Base-by-base conservation (phyloP, 2,329 filamentous ascomycete genomes). In the Amauroascus niger region DNA sequence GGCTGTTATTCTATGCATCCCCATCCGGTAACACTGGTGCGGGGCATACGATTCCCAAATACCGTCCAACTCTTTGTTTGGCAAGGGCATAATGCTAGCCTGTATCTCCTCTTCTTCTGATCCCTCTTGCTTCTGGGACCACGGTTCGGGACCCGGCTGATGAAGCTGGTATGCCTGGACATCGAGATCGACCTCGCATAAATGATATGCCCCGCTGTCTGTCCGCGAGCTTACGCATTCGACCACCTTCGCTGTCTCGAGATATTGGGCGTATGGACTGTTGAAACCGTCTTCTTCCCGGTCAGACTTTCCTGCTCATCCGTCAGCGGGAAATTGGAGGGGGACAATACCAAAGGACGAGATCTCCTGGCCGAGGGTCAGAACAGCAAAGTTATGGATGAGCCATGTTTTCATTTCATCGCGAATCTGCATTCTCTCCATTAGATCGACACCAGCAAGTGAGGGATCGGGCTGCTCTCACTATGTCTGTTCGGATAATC, bases 161-260 rank as follows among this genome's bases (percentile, higher is more conserved):
- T 63, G 63, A 4, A 74, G 67, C 39, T 65, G 61, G 58, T 74
- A 75, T 1, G 67, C 67, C 50, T 75, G 71, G 1, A 75, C 63
- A 50, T 74, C 72, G 4, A 75, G 63, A 11, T 69, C 57, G 4
- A 71, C 64, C 1, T 70, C 60, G 14, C 63, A 54, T 8, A 72
- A 50, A 9, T 55, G 58, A 57, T 69, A 61, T 44, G 62, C 57
- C 16, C 61, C 63, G 16, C 63, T 63, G 18, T 61, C 62, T 11
- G 11, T 30, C 1, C 55, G 30, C 28, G 59, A n/a, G 2, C 68
- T 68, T 11, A 65, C 68, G 54, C 67, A 74, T 54, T 73, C 72
- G 11, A 66, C 67, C 28, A 74, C 64, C 6, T 64, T 63, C 28
- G 72, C 62, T 0, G 61, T 61, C 7, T 67, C 65, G n/a, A 74